A percentile compares a stretch with the other conserved stretches of the same genome.
Conservation (phyloP, 1,139 yeast species). For the Yamadazyma diospyri region DNA sequence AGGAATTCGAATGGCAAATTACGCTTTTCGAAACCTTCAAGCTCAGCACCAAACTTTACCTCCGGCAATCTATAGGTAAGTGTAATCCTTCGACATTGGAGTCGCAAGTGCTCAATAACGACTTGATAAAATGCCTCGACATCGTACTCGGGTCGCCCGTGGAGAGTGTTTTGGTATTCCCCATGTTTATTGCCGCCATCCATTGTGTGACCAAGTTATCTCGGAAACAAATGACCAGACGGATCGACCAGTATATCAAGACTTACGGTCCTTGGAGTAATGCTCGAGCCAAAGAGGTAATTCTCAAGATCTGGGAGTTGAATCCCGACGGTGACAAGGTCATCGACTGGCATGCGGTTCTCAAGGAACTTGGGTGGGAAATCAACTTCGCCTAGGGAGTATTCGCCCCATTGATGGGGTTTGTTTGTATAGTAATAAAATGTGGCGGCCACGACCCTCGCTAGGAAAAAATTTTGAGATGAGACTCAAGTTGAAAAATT, state of each 20-base stretch:
- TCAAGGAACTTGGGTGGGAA: conserved; percentile 72
- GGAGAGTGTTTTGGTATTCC: conserved; percentile 72
- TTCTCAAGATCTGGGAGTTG: conserved; percentile 50
- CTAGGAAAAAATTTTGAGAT: conserved; percentile 4
- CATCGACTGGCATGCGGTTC: conserved; percentile 65
- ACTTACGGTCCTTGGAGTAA: conserved; percentile 70
- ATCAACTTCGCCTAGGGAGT: conserved; percentile 60
- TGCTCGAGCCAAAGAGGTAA: conserved; percentile 53
- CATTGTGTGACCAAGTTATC: conserved; percentile 53
- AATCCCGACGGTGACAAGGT: conserved; percentile 36
- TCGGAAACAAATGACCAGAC: conserved; percentile 45
- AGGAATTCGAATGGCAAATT: conserved; percentile 62
- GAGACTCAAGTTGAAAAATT: conserved; percentile 10
- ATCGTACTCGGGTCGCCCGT: conserved; percentile 62
- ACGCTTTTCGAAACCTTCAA: conserved; percentile 73
- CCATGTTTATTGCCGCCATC: conserved; percentile 73
- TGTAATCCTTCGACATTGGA: conserved; percentile 64
- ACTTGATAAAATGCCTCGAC: conserved; percentile 56
- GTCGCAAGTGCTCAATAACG: conserved; percentile 55
- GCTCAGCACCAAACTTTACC: conserved; percentile 62
- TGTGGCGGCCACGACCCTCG: neutral
- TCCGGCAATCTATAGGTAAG: conserved; percentile 59
- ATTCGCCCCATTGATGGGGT: no score
- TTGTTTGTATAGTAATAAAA: no score
- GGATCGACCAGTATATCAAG: conserved; percentile 55